Conservation (phyloP, 495 filamentous ascomycete species). For the Tuber microsphaerosporum region DNA sequence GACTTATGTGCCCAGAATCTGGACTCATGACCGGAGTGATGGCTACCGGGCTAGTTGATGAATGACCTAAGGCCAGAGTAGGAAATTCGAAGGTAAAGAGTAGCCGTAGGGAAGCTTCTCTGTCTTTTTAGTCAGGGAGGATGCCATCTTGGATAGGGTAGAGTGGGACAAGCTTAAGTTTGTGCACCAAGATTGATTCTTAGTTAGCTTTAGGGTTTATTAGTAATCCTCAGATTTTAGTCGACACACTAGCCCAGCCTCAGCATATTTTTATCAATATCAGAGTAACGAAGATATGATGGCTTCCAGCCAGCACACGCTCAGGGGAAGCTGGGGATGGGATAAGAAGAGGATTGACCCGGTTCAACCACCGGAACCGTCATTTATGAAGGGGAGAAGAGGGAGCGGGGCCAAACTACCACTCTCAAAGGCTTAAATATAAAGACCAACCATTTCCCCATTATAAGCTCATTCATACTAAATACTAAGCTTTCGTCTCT, state of each 20-base stretch:
- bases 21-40: background rate
- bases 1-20: background rate
- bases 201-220: too few relatives aligned
- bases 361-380: background rate
- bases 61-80: background rate
- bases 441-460: background rate
- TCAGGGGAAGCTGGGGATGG: background rate
- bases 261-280: too few relatives aligned
- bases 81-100: background rate
- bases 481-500: background rate
- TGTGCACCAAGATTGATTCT: too few relatives aligned
- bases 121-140: background rate
- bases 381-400: background rate
- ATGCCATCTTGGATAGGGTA: background rate
- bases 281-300: too few relatives aligned
- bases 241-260: too few relatives aligned
- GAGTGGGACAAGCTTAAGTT: background rate
- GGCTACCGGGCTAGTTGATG: background rate
- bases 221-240: too few relatives aligned
- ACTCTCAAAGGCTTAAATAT: background rate
- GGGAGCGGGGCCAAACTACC: background rate
- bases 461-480: background rate
- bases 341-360: background rate
- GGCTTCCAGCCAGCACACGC: background rate
- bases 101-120: background rate